These are phyloP conservation scores for Claviceps quebecensis DNA, from an alignment of 2,329 filamentous ascomycete genomes.

Conservation along the genomic window DNA sequence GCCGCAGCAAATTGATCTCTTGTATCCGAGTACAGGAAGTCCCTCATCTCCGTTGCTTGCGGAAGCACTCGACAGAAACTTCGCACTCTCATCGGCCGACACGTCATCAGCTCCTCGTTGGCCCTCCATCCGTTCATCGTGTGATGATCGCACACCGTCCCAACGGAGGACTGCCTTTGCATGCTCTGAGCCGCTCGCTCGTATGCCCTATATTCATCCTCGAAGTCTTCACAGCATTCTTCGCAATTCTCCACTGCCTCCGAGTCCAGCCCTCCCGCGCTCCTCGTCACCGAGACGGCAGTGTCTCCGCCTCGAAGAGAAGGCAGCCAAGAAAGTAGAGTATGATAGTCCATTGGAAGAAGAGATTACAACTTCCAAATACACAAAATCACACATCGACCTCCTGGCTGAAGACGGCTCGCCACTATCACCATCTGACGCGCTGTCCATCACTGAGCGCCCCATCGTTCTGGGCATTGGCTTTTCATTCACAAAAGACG, in stretches of 20 bases:
- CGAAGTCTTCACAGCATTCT: slow-evolving; percentile 48
- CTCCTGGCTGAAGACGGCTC: slow-evolving; percentile 44
- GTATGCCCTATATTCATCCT: slow-evolving; percentile 41
- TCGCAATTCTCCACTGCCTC: slow-evolving; percentile 50
- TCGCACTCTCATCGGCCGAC: slow-evolving; percentile 30
- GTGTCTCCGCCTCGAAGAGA: slow-evolving; percentile 40
- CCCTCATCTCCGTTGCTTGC: slow-evolving; percentile 46
- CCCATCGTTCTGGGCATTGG: slow-evolving; percentile 34
- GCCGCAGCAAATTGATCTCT: slow-evolving; percentile 30
- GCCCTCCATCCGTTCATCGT: slow-evolving; percentile 1
- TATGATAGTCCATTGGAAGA: slow-evolving; percentile 50
- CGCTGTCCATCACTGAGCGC: slow-evolving; percentile 16
- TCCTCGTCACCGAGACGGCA: slow-evolving; percentile 40
- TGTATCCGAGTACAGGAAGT: slow-evolving; percentile 42
- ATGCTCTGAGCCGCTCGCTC: neutral
- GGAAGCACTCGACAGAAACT: slow-evolving; percentile 33
- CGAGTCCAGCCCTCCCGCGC: slow-evolving; percentile 34
- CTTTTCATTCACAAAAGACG: slow-evolving; percentile 37
- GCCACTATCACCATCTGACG: slow-evolving; percentile 24
- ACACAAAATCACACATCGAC: slow-evolving; percentile 50
- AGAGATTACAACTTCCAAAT: slow-evolving; percentile 49
- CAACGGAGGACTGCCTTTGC: slow-evolving; percentile 3
- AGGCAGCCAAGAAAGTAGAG: slow-evolving; percentile 40
- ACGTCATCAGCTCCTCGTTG: slow-evolving; percentile 6
- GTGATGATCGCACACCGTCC: slow-evolving; percentile 8